These are phyloP conservation scores for Mycocentrospora acerina DNA, from an alignment of 2,329 filamentous ascomycete species.

Conservation along the genomic window DNA sequence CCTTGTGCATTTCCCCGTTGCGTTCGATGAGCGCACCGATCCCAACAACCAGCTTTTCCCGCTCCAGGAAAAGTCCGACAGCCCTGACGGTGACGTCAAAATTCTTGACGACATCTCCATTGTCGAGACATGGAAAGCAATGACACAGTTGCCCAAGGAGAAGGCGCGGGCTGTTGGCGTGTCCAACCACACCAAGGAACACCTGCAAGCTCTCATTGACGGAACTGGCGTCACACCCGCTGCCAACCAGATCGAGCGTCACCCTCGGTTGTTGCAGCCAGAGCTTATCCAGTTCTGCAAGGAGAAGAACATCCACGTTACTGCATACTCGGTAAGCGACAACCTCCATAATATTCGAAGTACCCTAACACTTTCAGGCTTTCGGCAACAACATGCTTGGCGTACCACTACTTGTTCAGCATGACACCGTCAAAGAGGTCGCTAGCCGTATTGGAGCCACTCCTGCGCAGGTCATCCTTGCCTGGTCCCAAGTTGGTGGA, in stretches of 20 bases:
- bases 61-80: constrained; percentile 12
- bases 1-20: constrained; percentile 69
- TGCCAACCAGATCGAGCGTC: constrained; percentile 35
- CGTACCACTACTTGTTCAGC: constrained; percentile 41
- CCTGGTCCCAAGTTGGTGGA: constrained; percentile 75
- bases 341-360: constrained; percentile 55
- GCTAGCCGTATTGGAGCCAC: constrained; percentile 64
- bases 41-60: constrained; percentile 29
- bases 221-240: constrained; percentile 32
- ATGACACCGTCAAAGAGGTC: constrained; percentile 65
- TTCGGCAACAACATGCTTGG: constrained; percentile 60
- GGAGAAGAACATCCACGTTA: constrained; percentile 35
- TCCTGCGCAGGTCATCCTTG: constrained; percentile 76
- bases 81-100: constrained; percentile 18
- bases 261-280: constrained; percentile 29
- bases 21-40: constrained; percentile 53
- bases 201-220: constrained; percentile 57
- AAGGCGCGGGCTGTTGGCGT: constrained; percentile 34
- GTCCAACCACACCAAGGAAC: constrained; percentile 36
- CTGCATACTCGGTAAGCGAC: constrained; percentile 28
- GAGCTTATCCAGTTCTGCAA: constrained; percentile 32
- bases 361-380: constrained; percentile 63
- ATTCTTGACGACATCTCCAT: constrained; percentile 60
- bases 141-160: constrained; percentile 42
- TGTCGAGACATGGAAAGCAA: constrained; percentile 39